Base-by-base conservation (phyloP, 2,329 filamentous ascomycete species). In the Ilyonectria robusta region DNA sequence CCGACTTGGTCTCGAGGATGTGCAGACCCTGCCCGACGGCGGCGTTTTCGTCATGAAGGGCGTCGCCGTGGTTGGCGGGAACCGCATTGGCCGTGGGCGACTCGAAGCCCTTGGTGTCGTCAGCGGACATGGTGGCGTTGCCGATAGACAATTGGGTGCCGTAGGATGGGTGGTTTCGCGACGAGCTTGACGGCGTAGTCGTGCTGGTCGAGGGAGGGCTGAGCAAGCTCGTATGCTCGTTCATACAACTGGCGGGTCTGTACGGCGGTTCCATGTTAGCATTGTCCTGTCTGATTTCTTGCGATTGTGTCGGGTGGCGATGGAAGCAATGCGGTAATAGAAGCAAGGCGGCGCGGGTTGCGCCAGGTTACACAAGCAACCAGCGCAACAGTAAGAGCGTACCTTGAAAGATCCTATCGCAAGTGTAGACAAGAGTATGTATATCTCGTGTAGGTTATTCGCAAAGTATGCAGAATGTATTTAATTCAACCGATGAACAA, bases 11-110 rank as follows among this genome's bases (percentile, higher is more conserved):
- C 80, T 91, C 87, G 73, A 92, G 82, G 46, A 84, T 81, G 63
- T 87, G 83, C 55, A 91, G 83, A 40, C 86, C 89, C 69, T 83
- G 83, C 48, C 79, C 79, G 51, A 88, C 84, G 62, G 81, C 82
- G 61, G 81, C 83, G 47, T 74, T 66, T 51, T 74, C 65, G 50
- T 70, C 68, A 29, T 67, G 37, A 23, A 55, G 33, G 44, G 62
- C 65, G 56, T 72, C 29, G 42, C 55, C 44, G 19, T 59, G 50
- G 35, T 55, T 42, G 53, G 46, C 63, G 11, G 48, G 44, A 58
- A 68, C 56, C 29, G 66, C 48, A 62, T 68, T 67, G 66, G 70
- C 62, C 35, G 59, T 70, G 48, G 66, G 67, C 8, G 55, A 42
- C 56, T 66, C 59, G 66, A 74, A 64, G 57, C 72, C 73, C 55